A percentile compares a stretch with the other conserved stretches of the same genome.
Conservation (phyloP, 2,329 filamentous ascomycete species). For the Hypoxylon sp. region DNA sequence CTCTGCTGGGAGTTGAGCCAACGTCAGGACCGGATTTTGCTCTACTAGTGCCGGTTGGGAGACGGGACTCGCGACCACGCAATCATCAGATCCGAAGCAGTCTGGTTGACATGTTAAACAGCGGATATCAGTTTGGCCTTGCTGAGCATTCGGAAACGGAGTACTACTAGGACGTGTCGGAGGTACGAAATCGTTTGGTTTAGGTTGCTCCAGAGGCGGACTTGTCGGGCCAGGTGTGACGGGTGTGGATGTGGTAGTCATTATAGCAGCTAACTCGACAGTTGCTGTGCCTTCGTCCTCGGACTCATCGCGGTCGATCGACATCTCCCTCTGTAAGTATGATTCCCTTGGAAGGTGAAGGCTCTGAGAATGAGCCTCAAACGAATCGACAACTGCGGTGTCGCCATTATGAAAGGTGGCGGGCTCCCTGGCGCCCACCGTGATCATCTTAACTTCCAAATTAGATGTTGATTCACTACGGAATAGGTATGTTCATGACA, state of each 20-base stretch:
- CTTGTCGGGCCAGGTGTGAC: constrained; percentile 68
- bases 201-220: constrained; percentile 63
- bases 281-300: constrained; percentile 58
- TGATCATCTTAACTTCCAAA: constrained; percentile 43
- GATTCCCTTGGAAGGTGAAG: constrained; percentile 47
- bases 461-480: constrained; percentile 22
- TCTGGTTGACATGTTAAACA: constrained; percentile 57
- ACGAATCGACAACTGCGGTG: constrained; percentile 38
- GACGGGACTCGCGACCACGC: constrained; percentile 48
- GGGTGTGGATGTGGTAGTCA: constrained; percentile 65
- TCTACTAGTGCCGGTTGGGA: constrained; percentile 44
- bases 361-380: constrained; percentile 46
- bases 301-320: constrained; percentile 49
- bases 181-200: constrained; percentile 62
- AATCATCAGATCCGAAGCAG: constrained; percentile 48
- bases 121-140: constrained; percentile 59
- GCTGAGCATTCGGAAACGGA: constrained; percentile 69
- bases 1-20: constrained; percentile 72
- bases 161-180: constrained; percentile 71
- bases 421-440: constrained; percentile 45
- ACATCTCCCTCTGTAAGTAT: constrained; percentile 49
- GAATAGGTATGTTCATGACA: constrained; percentile 45
- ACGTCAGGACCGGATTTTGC: constrained; percentile 53
- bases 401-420: constrained; percentile 47
- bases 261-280: constrained; percentile 60